These are phyloP conservation scores for Neofusicoccum laricinum DNA, from an alignment of 2,329 filamentous ascomycete species.

Conservation along the genomic window DNA sequence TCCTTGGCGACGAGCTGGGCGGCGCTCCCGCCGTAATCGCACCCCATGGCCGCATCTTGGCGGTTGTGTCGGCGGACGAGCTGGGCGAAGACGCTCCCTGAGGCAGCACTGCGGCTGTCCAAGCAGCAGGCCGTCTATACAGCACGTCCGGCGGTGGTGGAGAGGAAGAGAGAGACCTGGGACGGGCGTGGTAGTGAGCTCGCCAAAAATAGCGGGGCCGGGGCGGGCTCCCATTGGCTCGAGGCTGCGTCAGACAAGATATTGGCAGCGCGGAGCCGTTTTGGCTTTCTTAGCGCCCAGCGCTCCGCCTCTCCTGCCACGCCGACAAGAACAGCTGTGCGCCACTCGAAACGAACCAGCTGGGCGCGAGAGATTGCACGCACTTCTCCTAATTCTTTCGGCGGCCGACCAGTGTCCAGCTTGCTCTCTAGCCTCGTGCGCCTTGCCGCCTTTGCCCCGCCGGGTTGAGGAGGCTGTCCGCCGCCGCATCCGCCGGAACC, in stretches of 20 bases:
- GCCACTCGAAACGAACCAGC: neutral
- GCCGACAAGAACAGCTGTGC: constrained; percentile 6
- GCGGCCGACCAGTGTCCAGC: too few relatives aligned
- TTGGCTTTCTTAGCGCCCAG: constrained; percentile 5
- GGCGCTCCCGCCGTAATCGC: neutral
- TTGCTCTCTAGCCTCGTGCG: neutral
- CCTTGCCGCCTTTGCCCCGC: too few relatives aligned
- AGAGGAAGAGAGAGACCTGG: neutral
- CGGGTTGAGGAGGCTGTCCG: neutral
- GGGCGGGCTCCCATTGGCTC: neutral
- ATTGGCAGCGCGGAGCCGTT: constrained; percentile 1
- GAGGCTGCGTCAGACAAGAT: neutral
- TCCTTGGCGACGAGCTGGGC: constrained; percentile 6
- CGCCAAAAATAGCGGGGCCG: neutral
- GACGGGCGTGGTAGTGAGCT: neutral
- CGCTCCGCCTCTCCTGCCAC: constrained; percentile 10
- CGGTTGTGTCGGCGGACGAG: too few relatives aligned
- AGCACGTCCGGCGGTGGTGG: neutral
- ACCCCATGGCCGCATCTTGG: neutral
- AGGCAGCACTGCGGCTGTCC: too few relatives aligned
- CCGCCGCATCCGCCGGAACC: neutral
- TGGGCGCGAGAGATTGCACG: neutral
- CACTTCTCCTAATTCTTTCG: neutral
- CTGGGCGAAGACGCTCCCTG: neutral
- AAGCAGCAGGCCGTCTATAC: too few relatives aligned